These are phyloP conservation scores for Dryadomyces quercivorus DNA, from an alignment of 2,329 filamentous ascomycete species.

Conservation along the genomic window DNA sequence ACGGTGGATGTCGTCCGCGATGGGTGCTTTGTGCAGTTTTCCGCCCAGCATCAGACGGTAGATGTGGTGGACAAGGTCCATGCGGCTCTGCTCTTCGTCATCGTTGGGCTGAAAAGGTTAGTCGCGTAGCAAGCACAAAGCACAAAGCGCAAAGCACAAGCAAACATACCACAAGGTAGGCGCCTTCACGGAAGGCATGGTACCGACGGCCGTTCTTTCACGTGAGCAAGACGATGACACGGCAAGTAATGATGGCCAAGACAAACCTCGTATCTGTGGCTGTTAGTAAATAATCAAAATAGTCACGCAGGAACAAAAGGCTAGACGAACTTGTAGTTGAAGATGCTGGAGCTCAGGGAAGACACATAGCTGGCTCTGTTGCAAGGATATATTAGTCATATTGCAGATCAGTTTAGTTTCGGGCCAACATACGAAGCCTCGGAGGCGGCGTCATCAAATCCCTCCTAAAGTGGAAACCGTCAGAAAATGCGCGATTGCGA, in stretches of 20 bases:
- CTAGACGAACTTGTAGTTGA: not conserved
- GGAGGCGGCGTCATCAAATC: not conserved
- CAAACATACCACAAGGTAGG: not conserved
- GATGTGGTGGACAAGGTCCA: constrained; percentile 2
- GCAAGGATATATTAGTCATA: not conserved
- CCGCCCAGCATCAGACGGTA: not conserved
- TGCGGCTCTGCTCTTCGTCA: constrained; percentile 1
- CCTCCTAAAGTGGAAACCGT: not conserved
- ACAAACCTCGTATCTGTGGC: not conserved
- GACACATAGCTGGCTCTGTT: not conserved
- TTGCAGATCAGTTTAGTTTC: not conserved
- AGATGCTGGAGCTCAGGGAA: not conserved
- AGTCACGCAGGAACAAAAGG: too few relatives aligned
- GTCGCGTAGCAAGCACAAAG: not conserved
- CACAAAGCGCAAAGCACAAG: not conserved
- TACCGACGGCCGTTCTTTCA: not conserved
- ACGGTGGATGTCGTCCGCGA: not conserved
- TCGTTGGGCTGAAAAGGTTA: not conserved
- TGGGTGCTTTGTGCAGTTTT: not conserved
- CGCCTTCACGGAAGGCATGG: not conserved
- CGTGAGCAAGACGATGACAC: not conserved
- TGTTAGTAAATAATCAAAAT: too few relatives aligned
- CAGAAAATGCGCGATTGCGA: not conserved
- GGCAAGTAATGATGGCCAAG: not conserved
- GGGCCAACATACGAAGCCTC: not conserved